These are phyloP conservation scores for Blastobotrys parvus DNA, from an alignment of 805 yeast species.

Conservation along the genomic window DNA sequence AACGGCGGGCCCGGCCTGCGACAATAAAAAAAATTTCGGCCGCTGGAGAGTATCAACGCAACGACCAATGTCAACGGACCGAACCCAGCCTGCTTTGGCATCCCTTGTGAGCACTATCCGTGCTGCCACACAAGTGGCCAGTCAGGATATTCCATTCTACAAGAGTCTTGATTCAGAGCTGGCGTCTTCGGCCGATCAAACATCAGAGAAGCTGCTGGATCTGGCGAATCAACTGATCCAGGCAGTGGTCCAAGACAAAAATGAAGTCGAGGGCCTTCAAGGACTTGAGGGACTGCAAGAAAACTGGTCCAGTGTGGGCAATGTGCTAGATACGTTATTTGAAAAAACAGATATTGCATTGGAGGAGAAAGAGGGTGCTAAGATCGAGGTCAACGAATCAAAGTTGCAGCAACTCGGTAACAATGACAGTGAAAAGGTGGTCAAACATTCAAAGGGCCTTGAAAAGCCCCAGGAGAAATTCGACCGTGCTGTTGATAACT, in stretches of 20 bases:
- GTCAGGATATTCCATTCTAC: slow-evolving; percentile 75
- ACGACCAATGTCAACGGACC: neutral
- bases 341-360: slow-evolving; percentile 70
- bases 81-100: slow-evolving; percentile 29
- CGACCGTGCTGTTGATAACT: slow-evolving; percentile 52
- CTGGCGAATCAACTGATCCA: slow-evolving; percentile 23
- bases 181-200: slow-evolving; percentile 32
- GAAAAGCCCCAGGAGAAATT: slow-evolving; percentile 67
- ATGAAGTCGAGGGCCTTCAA: slow-evolving; percentile 22
- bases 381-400: neutral
- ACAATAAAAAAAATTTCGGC: no score
- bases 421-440: slow-evolving; percentile 17
- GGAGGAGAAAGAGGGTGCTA: slow-evolving; percentile 17
- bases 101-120: slow-evolving; percentile 51
- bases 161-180: slow-evolving; percentile 48
- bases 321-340: slow-evolving; percentile 57
- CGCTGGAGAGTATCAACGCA: no score
- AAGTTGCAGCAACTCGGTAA: slow-evolving; percentile 1
- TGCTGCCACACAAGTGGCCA: slow-evolving; percentile 59
- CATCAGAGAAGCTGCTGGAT: slow-evolving; percentile 23
- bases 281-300: slow-evolving; percentile 39
- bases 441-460: slow-evolving; percentile 24
- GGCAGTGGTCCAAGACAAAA: slow-evolving; percentile 21
- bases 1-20: no score
- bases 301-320: slow-evolving; percentile 56